A percentile compares a stretch with the other conserved stretches of the same genome.
Evolutionary conservation across 257 asterid species (phyloP).

Genomic region (Solanum piurae): DNA sequence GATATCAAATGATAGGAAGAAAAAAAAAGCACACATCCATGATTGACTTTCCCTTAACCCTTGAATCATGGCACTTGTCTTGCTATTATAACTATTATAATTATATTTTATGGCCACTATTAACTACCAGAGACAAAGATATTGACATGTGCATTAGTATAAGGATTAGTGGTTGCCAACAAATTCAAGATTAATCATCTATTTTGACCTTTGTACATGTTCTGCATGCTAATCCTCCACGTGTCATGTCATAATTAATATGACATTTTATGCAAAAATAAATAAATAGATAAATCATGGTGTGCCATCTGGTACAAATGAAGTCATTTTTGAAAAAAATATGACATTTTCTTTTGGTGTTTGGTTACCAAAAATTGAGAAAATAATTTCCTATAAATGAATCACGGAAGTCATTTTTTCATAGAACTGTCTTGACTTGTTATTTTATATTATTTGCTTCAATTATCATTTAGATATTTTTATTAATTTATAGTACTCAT

Average conservation of each 20-base stretch:
- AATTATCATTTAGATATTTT: not conserved
- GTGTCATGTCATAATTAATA: not conserved
- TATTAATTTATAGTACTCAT: not conserved
- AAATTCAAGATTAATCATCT: not conserved
- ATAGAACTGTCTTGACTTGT: not conserved
- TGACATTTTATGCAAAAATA: not conserved
- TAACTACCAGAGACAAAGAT: not conserved
- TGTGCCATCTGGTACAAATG: not conserved
- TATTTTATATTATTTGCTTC: not conserved
- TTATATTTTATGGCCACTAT: not conserved
- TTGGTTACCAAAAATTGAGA: not conserved
- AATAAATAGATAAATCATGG: not conserved
- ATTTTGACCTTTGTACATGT: not conserved
- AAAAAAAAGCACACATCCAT: not conserved
- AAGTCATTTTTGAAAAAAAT: not conserved
- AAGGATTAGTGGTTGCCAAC: conserved; percentile 2
- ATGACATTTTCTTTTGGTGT: not conserved
- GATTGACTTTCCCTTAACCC: not conserved
- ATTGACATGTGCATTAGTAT: not conserved
- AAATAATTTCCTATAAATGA: not conserved
- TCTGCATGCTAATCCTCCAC: not conserved
- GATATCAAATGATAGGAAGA: accelerated
- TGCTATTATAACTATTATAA: not conserved
- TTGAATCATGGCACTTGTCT: not conserved
- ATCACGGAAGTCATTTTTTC: not conserved